Evolutionary conservation across 179 eudicot species (phyloP).

Genomic region (Spergularia azorica): DNA sequence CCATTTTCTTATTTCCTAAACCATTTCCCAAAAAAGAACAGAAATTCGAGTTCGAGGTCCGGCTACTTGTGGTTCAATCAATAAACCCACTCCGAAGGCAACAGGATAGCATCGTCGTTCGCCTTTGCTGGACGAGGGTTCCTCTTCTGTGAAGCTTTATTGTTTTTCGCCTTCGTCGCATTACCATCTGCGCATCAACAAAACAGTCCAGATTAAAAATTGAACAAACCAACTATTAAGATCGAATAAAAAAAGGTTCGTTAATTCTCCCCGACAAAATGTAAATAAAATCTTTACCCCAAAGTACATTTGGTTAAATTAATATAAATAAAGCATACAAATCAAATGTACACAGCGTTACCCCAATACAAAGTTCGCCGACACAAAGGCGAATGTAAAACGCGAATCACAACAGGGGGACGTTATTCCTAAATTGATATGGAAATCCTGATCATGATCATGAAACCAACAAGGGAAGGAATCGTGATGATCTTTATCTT

Average conservation of each 20-base stretch:
- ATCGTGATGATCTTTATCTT: background rate
- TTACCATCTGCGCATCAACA: background rate
- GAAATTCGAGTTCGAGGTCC: background rate
- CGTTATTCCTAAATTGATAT: background rate
- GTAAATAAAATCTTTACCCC: too few relatives aligned
- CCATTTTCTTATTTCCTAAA: background rate
- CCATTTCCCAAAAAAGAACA: background rate
- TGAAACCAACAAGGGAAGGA: background rate
- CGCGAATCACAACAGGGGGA: background rate
- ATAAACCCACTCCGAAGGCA: conserved; percentile 21
- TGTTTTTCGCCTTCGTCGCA: conserved; percentile 13
- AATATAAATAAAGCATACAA: too few relatives aligned
- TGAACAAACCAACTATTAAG: too few relatives aligned
- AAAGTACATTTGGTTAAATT: too few relatives aligned
- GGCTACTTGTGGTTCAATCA: background rate
- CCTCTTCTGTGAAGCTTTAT: conserved; percentile 6
- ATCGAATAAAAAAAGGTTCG: too few relatives aligned
- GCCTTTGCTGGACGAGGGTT: background rate
- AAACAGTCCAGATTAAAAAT: too few relatives aligned
- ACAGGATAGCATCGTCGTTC: conserved; percentile 2
- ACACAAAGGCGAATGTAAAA: background rate
- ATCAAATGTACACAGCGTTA: background rate
- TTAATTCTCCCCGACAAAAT: too few relatives aligned
- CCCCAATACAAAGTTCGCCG: too few relatives aligned
- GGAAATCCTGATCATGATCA: background rate